phyloP scores from a whole-genome alignment of 2,329 filamentous ascomycete species.

The Cercospora zeae-maydis region DNA sequence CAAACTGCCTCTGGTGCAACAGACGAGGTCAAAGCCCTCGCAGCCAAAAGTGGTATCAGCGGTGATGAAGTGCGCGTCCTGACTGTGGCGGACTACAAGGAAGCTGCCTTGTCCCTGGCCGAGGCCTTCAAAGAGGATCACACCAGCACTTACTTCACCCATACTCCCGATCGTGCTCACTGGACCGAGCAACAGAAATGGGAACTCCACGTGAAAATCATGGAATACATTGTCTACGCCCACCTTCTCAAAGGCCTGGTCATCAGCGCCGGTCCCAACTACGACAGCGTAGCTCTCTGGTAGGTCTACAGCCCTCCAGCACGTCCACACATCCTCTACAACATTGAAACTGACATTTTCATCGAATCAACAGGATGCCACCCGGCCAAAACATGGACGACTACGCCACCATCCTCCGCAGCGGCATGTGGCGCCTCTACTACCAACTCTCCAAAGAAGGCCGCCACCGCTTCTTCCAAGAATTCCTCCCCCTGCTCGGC shows the following conservation, averaged over 20 bases:
- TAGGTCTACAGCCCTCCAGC: constrained; percentile 42
- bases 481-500: constrained; percentile 72
- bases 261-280: constrained; percentile 69
- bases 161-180: constrained; percentile 63
- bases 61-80: constrained; percentile 60
- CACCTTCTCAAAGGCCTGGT: constrained; percentile 72
- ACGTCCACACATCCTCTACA: neutral
- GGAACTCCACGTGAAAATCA: constrained; percentile 71
- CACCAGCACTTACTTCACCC: constrained; percentile 69
- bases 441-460: constrained; percentile 72
- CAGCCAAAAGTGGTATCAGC: constrained; percentile 12
- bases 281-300: constrained; percentile 76
- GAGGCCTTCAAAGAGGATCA: constrained; percentile 75
- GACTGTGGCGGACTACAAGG: constrained; percentile 63
- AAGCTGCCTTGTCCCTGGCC: constrained; percentile 68
- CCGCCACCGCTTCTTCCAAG: constrained; percentile 68
- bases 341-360: too few species aligned
- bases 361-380: constrained; percentile 62
- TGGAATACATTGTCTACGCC: constrained; percentile 73
- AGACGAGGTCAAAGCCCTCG: constrained; percentile 13
- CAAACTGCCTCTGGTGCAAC: constrained; percentile 14
- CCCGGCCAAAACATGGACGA: constrained; percentile 71
- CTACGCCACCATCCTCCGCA: constrained; percentile 67
- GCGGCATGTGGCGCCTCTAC: constrained; percentile 72
- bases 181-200: constrained; percentile 66